A percentile compares a stretch with the other conserved stretches of the same genome.
These are phyloP conservation scores for Trichomonascaceae sp. DNA, from an alignment of 1,139 yeast genomes.

Conservation along the genomic window DNA sequence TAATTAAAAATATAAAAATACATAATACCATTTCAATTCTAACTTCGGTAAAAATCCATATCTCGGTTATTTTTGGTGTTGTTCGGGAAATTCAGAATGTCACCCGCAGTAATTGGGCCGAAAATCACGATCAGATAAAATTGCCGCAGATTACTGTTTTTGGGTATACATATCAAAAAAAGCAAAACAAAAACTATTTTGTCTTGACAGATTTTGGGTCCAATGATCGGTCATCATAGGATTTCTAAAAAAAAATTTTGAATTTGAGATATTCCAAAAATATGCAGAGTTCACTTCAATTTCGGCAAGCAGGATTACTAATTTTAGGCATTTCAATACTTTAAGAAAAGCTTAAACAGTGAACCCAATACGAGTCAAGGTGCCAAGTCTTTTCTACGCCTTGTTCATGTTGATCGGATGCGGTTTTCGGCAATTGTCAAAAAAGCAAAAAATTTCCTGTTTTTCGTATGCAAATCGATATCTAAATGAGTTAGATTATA, in stretches of 20 bases:
- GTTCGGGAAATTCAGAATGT: neutral
- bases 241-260: neutral
- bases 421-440: neutral
- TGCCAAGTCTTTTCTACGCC: neutral
- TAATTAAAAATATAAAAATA: too few relatives aligned
- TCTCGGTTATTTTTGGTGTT: neutral
- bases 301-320: neutral
- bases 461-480: neutral
- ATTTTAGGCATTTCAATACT: neutral
- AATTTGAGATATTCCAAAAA: neutral
- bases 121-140: neutral
- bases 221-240: neutral
- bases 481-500: neutral
- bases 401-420: neutral
- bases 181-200: too few relatives aligned
- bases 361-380: neutral
- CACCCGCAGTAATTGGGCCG: neutral
- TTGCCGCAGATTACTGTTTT: neutral
- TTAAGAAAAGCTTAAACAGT: too few relatives aligned
- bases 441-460: neutral
- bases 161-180: neutral
- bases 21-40: neutral
- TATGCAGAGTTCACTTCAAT: too few relatives aligned
- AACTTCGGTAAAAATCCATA: neutral
- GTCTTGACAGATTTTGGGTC: too few relatives aligned